These are phyloP conservation scores for Dactylellina sp. DNA, from an alignment of 2,329 filamentous ascomycete species.

Conservation along the genomic window DNA sequence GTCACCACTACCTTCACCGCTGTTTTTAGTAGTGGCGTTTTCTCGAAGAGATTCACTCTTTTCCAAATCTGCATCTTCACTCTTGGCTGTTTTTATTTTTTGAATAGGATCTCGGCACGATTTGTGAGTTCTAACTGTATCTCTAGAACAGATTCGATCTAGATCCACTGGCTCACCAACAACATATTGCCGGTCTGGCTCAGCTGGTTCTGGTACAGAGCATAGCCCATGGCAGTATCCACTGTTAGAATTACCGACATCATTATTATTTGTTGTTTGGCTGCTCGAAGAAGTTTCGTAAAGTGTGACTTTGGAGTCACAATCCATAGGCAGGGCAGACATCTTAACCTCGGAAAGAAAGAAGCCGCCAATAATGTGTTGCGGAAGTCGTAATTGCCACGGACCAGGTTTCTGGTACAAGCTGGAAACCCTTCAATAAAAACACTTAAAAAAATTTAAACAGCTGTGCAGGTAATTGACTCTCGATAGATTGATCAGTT, in stretches of 20 bases:
- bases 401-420: neutral
- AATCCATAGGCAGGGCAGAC: slow-evolving; percentile 20
- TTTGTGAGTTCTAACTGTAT: slow-evolving; percentile 28
- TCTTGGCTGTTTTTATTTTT: slow-evolving; percentile 18
- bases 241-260: slow-evolving; percentile 7
- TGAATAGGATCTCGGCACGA: slow-evolving; percentile 36
- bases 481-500: slow-evolving; percentile 1
- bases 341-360: slow-evolving; percentile 24
- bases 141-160: slow-evolving; percentile 35
- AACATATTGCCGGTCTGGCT: slow-evolving; percentile 43
- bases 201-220: slow-evolving; percentile 23
- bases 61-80: slow-evolving; percentile 20
- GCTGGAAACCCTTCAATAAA: neutral
- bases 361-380: neutral
- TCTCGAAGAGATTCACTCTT: slow-evolving; percentile 6
- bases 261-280: slow-evolving; percentile 15
- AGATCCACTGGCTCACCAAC: slow-evolving; percentile 49
- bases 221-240: slow-evolving; percentile 6
- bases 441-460: neutral
- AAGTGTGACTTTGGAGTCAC: slow-evolving; percentile 35
- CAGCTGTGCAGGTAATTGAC: neutral
- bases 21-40: slow-evolving; percentile 16
- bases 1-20: slow-evolving; percentile 20
- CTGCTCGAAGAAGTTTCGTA: slow-evolving; percentile 22
- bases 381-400: no score